These are phyloP conservation scores for Solanum phureja DNA, from an alignment of 257 asterid genomes.

Conservation along the genomic window DNA sequence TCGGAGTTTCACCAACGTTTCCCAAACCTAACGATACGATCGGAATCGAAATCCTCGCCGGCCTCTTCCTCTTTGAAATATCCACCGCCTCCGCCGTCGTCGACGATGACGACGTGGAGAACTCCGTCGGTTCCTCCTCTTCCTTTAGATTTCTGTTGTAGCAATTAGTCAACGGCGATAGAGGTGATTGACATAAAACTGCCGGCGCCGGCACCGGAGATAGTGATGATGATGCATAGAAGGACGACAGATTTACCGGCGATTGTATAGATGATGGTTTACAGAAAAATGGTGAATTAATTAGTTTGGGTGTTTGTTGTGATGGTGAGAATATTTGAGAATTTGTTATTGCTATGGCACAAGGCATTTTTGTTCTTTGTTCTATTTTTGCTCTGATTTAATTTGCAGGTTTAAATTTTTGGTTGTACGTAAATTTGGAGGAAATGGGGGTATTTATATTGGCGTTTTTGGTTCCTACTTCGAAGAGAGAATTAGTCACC, in stretches of 20 bases:
- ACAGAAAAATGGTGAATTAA: background rate
- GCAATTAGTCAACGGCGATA: background rate
- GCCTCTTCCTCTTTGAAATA: slow-evolving; percentile 66
- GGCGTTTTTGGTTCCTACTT: background rate
- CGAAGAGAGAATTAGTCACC: background rate
- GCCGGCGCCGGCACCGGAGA: background rate
- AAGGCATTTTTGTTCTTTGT: background rate
- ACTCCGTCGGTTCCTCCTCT: background rate
- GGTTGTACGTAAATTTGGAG: background rate
- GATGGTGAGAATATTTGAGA: background rate
- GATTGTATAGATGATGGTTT: background rate
- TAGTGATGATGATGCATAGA: background rate
- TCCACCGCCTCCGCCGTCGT: slow-evolving; percentile 3
- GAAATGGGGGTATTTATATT: background rate
- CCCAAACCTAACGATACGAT: slow-evolving; percentile 18
- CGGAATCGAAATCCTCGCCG: slow-evolving; percentile 52
- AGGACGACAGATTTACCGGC: background rate
- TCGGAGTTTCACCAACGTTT: slow-evolving; percentile 1
- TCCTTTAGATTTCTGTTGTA: background rate
- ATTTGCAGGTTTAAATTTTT: background rate
- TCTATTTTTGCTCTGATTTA: background rate
- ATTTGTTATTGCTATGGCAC: background rate
- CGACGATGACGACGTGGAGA: background rate
- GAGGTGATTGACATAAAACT: background rate
- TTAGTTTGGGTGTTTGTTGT: background rate